phyloP scores from a whole-genome alignment of 2,329 filamentous ascomycete genomes.

The Seiridium unicorne region DNA sequence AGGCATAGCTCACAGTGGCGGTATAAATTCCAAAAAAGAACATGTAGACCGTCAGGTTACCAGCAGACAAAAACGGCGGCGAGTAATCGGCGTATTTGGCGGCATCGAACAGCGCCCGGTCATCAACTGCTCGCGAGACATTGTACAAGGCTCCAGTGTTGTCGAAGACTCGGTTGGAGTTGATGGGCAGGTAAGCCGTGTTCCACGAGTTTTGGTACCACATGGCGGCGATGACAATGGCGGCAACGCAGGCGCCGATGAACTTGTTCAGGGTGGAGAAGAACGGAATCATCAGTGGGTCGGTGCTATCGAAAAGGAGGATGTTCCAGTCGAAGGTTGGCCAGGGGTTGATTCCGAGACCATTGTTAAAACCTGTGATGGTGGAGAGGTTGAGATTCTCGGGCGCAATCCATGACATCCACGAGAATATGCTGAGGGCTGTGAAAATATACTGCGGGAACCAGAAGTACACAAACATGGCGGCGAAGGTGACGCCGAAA shows the following conservation, averaged over 20 bases:
- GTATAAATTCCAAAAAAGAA: constrained; percentile 57
- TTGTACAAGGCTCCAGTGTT: constrained; percentile 48
- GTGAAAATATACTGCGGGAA: constrained; percentile 48
- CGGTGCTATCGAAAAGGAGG: constrained; percentile 18
- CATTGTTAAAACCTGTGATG: constrained; percentile 31
- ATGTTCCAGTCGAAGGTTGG: constrained; percentile 41
- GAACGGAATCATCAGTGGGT: constrained; percentile 35
- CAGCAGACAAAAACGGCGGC: constrained; percentile 49
- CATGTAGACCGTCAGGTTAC: constrained; percentile 49
- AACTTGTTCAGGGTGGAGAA: constrained; percentile 63
- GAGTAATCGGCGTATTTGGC: constrained; percentile 49
- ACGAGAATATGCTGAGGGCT: constrained; percentile 46
- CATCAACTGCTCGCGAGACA: constrained; percentile 28
- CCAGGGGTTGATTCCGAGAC: constrained; percentile 30
- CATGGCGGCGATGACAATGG: constrained; percentile 53
- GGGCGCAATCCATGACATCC: constrained; percentile 51
- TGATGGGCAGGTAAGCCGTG: constrained; percentile 48
- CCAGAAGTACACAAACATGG: constrained; percentile 53
- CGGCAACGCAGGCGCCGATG: constrained; percentile 53
- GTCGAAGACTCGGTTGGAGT: constrained; percentile 50
- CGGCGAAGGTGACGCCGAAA: constrained; percentile 39
- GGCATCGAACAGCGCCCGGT: constrained; percentile 40
- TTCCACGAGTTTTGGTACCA: constrained; percentile 61
- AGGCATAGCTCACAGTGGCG: constrained; percentile 48
- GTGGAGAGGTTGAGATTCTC: constrained; percentile 28